These are phyloP conservation scores for Flagelloscypha sp. DNA, from an alignment of 768 basidiomycete genomes.

Conservation along the genomic window DNA sequence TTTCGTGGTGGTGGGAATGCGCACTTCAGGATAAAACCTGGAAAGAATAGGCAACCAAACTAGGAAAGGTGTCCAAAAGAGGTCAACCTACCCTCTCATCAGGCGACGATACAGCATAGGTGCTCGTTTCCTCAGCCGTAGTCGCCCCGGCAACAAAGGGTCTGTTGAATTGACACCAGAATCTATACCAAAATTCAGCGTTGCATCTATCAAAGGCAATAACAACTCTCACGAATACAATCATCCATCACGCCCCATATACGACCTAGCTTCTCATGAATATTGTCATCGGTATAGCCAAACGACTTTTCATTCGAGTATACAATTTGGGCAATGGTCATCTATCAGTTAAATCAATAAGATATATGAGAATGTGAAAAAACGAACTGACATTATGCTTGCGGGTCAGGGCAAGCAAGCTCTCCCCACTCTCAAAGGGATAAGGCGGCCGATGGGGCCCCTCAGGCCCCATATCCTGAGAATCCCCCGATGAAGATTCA, in stretches of 20 bases:
- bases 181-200: slow-evolving; percentile 50
- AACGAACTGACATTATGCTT: slow-evolving; percentile 75
- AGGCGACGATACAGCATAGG: slow-evolving; percentile 84
- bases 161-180: slow-evolving; percentile 77
- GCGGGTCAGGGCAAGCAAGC: slow-evolving; percentile 63
- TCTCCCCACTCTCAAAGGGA: slow-evolving; percentile 72
- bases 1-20: slow-evolving; percentile 20
- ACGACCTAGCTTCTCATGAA: slow-evolving; percentile 54
- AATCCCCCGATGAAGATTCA: slow-evolving; percentile 3
- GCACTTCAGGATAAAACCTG: slow-evolving; percentile 45
- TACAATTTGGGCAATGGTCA: slow-evolving; percentile 91
- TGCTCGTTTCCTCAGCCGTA: slow-evolving; percentile 72
- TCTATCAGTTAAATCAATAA: slow-evolving; percentile 31
- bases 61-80: slow-evolving; percentile 5
- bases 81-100: slow-evolving; percentile 65
- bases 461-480: background rate
- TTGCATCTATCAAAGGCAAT: slow-evolving; percentile 45
- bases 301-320: slow-evolving; percentile 87
- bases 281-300: slow-evolving; percentile 67
- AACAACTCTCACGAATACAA: slow-evolving; percentile 52
- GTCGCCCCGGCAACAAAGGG: slow-evolving; percentile 76
- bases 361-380: slow-evolving; percentile 1
- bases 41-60: background rate
- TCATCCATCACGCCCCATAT: slow-evolving; percentile 93
- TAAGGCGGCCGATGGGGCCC: slow-evolving; percentile 62